These are phyloP conservation scores for Besnoitia besnoiti DNA, from an alignment of 169 alveolate species.

Conservation along the genomic window DNA sequence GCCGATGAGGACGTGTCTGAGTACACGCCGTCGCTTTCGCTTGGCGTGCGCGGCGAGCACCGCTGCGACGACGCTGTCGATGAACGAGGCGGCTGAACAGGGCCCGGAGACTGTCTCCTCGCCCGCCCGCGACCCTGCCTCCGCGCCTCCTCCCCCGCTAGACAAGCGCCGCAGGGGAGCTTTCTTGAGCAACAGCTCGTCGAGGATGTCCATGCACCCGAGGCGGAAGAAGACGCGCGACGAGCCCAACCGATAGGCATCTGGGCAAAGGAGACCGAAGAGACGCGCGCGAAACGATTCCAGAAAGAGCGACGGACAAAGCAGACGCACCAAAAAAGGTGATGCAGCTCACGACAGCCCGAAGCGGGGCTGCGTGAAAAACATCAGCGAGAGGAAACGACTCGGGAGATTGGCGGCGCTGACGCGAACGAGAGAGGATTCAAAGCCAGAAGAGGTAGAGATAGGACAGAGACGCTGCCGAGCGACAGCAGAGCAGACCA, in stretches of 20 bases:
- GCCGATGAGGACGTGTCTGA: background rate
- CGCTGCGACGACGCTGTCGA: background rate
- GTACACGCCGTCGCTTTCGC: background rate
- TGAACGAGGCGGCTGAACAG: background rate
- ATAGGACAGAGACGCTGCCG: too few relatives aligned
- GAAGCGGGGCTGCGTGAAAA: too few relatives aligned
- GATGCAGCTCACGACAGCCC: too few relatives aligned
- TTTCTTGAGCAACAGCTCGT: background rate
- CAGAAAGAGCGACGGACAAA: too few relatives aligned
- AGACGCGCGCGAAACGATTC: background rate
- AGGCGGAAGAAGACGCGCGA: slow-evolving; percentile 29
- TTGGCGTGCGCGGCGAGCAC: background rate
- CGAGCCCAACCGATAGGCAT: background rate
- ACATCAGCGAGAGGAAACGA: too few relatives aligned
- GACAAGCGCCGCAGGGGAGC: background rate
- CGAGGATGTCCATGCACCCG: slow-evolving; percentile 23
- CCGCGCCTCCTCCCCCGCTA: background rate
- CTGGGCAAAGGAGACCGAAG: background rate
- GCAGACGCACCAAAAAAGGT: too few relatives aligned
- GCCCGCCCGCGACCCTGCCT: background rate
- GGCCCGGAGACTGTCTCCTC: background rate
- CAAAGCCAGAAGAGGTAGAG: background rate
- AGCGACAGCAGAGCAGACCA: too few relatives aligned
- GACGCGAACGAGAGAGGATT: background rate
- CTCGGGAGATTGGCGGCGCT: too few relatives aligned